phyloP scores from a whole-genome alignment of 176 grass and related monocot genomes.

The Ensete glaucum region DNA sequence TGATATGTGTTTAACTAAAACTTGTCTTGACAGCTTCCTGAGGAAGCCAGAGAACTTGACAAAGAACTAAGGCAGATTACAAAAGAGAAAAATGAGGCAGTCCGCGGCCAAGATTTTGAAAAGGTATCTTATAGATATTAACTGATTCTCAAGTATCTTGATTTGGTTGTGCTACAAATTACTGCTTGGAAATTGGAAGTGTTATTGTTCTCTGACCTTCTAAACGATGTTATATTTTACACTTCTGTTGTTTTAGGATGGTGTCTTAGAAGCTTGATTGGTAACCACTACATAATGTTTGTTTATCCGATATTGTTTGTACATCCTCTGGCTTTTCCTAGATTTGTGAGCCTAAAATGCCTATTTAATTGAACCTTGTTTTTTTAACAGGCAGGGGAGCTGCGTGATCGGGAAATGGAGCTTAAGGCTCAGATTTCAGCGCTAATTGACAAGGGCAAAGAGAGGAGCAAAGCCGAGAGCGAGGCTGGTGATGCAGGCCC shows the following conservation, averaged over 20 bases:
- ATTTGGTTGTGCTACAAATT: too few relatives aligned
- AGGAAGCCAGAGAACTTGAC: slow-evolving; percentile 9
- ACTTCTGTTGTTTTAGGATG: too few relatives aligned
- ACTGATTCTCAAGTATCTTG: too few relatives aligned
- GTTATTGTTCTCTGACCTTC: too few relatives aligned
- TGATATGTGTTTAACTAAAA: neutral
- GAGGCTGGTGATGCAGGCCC: slow-evolving; percentile 6
- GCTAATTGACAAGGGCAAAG: slow-evolving; percentile 3
- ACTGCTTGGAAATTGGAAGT: too few relatives aligned
- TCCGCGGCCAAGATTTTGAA: slow-evolving; percentile 10
- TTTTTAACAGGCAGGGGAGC: slow-evolving; percentile 4
- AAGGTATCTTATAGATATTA: neutral
- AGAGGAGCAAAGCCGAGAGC: slow-evolving; percentile 2
- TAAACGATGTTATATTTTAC: too few relatives aligned
- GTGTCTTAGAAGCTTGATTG: too few relatives aligned
- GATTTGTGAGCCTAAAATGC: neutral
- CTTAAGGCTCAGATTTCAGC: slow-evolving; percentile 12
- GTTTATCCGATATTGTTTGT: neutral
- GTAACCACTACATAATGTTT: too few relatives aligned
- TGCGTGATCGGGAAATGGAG: slow-evolving; percentile 13
- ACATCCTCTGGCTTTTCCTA: neutral
- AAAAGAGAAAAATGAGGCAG: slow-evolving; percentile 12
- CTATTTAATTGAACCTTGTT: neutral
- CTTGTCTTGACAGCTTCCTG: slow-evolving; percentile 6
- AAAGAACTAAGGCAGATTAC: slow-evolving; percentile 5